phyloP scores from a whole-genome alignment of 352 stramenopile species.

The Phytophthora uliginosa region DNA sequence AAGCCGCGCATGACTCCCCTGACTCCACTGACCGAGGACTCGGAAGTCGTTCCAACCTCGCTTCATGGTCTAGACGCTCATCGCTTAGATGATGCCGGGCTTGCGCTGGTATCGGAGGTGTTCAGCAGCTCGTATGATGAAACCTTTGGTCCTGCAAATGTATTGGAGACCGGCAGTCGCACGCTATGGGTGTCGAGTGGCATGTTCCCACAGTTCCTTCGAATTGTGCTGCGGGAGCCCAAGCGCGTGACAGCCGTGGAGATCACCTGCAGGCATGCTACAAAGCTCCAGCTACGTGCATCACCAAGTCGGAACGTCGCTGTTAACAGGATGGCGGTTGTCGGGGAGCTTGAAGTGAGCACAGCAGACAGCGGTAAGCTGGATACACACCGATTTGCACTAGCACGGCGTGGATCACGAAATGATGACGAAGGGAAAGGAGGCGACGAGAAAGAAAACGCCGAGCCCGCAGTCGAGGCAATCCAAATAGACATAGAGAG shows the following conservation, averaged over 20 bases:
- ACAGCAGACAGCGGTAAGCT: conserved; percentile 54
- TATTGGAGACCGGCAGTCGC: conserved; percentile 60
- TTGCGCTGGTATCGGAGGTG: conserved; percentile 66
- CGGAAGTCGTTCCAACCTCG: conserved; percentile 62
- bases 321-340: conserved; percentile 36
- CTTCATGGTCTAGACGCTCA: conserved; percentile 56
- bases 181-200: conserved; percentile 79
- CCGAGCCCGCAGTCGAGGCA: conserved; percentile 42
- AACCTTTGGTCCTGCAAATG: conserved; percentile 51
- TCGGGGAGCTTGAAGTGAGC: conserved; percentile 49
- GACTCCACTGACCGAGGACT: conserved; percentile 68
- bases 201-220: conserved; percentile 81
- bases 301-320: conserved; percentile 47
- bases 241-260: conserved; percentile 68
- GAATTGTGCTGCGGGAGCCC: conserved; percentile 69
- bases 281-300: conserved; percentile 64
- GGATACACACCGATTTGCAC: conserved; percentile 61
- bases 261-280: conserved; percentile 74
- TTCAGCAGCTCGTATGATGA: conserved; percentile 78
- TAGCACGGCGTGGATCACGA: conserved; percentile 15
- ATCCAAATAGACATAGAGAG: conserved; percentile 80
- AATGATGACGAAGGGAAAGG: conserved; percentile 22
- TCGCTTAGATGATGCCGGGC: conserved; percentile 41
- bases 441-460: conserved; percentile 12
- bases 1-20: conserved; percentile 69